A percentile compares a stretch with the other conserved stretches of the same genome.
These are phyloP conservation scores for Solanum clarkiae DNA, from an alignment of 257 asterid genomes.

Conservation along the genomic window DNA sequence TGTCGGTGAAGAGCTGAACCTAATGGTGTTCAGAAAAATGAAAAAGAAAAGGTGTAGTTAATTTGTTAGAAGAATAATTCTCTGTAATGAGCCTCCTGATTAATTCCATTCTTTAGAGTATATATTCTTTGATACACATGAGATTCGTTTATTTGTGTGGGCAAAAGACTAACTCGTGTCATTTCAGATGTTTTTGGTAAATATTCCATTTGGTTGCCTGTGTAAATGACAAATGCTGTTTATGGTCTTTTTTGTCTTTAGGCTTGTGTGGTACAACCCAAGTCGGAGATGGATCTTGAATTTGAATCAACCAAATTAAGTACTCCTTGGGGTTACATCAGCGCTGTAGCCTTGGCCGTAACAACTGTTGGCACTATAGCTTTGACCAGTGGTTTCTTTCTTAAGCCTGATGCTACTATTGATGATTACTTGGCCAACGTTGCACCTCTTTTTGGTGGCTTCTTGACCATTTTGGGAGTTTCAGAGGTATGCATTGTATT, in stretches of 20 bases:
- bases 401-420: slow-evolving; percentile 68
- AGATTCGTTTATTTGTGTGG: neutral
- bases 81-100: neutral
- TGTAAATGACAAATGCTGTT: neutral
- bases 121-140: neutral
- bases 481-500: slow-evolving; percentile 58
- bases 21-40: neutral
- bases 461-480: slow-evolving; percentile 72
- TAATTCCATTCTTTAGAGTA: neutral
- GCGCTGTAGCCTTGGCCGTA: slow-evolving; percentile 53
- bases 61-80: neutral
- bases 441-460: slow-evolving; percentile 83
- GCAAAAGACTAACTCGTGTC: neutral
- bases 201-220: neutral
- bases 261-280: slow-evolving; percentile 96
- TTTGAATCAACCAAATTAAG: slow-evolving; percentile 59
- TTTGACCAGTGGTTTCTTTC: slow-evolving; percentile 74
- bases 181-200: neutral
- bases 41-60: neutral
- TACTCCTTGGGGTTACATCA: slow-evolving; percentile 68
- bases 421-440: slow-evolving; percentile 60
- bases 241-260: slow-evolving; percentile 7
- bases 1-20: neutral
- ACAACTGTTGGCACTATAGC: slow-evolving; percentile 84
- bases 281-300: slow-evolving; percentile 78